phyloP scores from a whole-genome alignment of 192 early-diverging fungal genomes.

The Gaertneriomyces sp. region DNA sequence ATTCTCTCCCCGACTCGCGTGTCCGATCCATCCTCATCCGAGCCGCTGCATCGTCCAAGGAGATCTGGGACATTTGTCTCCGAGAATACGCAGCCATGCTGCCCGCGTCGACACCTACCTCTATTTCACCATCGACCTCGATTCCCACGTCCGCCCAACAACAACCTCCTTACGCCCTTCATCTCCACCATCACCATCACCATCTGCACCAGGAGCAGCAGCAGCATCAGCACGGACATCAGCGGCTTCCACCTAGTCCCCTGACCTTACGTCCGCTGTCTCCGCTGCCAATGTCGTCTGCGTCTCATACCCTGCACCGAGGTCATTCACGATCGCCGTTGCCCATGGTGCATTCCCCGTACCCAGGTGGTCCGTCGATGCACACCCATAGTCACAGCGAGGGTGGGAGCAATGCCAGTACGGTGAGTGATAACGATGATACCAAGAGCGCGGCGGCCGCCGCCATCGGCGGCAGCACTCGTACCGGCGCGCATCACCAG shows the following conservation, averaged over 20 bases:
- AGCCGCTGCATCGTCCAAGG: not conserved
- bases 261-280: not conserved
- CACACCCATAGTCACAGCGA: not conserved
- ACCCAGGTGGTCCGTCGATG: not conserved
- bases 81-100: not conserved
- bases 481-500: too few relatives aligned
- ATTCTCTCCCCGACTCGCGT: not conserved
- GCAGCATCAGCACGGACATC: not conserved
- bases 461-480: too few relatives aligned
- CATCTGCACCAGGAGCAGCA: not conserved
- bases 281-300: not conserved
- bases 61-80: not conserved
- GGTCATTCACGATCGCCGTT: not conserved
- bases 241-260: not conserved
- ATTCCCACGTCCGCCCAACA: not conserved
- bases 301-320: not conserved
- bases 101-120: not conserved
- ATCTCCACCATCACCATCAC: not conserved
- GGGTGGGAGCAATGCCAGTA: not conserved
- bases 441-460: too few relatives aligned
- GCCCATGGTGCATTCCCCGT: not conserved
- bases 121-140: not conserved
- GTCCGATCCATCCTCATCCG: not conserved
- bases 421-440: too few relatives aligned
- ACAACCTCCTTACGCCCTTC: not conserved